A percentile compares a stretch with the other conserved stretches of the same genome.
These are phyloP conservation scores for Balamuthia mandrillaris DNA, from an alignment of 208 protist genomes.

Conservation along the genomic window DNA sequence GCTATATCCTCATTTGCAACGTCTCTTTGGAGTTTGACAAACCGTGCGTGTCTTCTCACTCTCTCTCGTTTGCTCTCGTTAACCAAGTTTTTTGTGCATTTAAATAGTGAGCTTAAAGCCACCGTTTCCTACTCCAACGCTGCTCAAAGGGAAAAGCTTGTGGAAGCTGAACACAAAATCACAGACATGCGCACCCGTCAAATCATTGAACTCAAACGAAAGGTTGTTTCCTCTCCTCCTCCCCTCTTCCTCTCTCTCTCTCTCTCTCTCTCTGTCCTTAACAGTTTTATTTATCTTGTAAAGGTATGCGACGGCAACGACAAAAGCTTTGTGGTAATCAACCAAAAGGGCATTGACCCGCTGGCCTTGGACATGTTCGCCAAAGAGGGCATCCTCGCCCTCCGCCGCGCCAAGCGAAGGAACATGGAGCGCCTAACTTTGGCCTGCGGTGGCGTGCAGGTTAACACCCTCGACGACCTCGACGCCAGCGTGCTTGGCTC, in stretches of 20 bases:
- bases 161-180: slow-evolving; percentile 92
- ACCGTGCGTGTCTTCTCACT: slow-evolving; percentile 57
- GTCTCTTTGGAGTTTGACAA: slow-evolving; percentile 99
- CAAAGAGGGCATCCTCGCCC: slow-evolving; percentile 95
- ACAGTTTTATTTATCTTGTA: neutral
- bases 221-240: slow-evolving; percentile 5
- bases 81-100: slow-evolving; percentile 5
- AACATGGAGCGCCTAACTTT: slow-evolving; percentile 98
- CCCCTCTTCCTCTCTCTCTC: neutral
- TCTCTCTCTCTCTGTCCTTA: neutral
- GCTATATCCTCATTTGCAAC: slow-evolving; percentile 97
- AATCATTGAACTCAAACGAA: slow-evolving; percentile 98
- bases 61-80: too few relatives aligned
- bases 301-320: slow-evolving; percentile 84
- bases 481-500: slow-evolving; percentile 88
- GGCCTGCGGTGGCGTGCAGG: slow-evolving; percentile 89
- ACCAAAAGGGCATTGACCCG: slow-evolving; percentile 99
- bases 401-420: slow-evolving; percentile 97
- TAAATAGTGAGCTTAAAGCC: slow-evolving; percentile 91
- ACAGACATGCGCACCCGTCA: slow-evolving; percentile 93
- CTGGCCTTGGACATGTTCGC: slow-evolving; percentile 98
- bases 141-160: slow-evolving; percentile 93
- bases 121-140: slow-evolving; percentile 96
- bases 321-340: slow-evolving; percentile 98
- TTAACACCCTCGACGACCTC: slow-evolving; percentile 98